Conservation (phyloP, 1,284 basidiomycete genomes). For the Rhodotorula glutinis region DNA sequence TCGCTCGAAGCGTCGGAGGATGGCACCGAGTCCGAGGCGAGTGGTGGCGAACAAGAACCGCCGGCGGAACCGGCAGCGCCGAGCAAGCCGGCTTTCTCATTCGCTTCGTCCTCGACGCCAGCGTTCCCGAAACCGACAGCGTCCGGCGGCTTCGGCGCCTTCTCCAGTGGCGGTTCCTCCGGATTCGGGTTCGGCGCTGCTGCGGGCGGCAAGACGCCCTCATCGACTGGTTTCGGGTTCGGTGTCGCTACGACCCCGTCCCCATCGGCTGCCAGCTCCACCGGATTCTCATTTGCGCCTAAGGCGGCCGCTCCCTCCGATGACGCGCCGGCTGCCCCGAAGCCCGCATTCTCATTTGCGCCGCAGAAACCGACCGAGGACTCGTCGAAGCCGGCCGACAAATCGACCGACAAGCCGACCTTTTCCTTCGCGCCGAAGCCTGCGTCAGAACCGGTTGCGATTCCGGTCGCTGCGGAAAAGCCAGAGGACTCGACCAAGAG, state of each 20-base stretch:
- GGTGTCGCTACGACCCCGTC: neutral
- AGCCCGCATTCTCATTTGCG: neutral
- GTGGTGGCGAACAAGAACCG: neutral
- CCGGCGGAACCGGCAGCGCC: neutral
- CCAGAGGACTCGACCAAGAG: conserved; percentile 29
- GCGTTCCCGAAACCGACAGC: conserved; percentile 14
- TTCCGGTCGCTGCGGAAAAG: neutral
- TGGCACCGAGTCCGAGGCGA: neutral
- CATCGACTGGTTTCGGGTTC: conserved; percentile 1
- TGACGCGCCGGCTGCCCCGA: neutral
- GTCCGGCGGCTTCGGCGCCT: conserved; percentile 24
- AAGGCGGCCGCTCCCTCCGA: neutral
- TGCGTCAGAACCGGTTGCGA: neutral
- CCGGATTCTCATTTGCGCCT: conserved; percentile 10
- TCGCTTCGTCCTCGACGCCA: conserved; percentile 5
- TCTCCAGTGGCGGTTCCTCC: conserved; percentile 7
- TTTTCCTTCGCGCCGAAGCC: conserved; percentile 6
- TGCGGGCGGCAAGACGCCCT: neutral
- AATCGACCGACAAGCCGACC: conserved; percentile 1
- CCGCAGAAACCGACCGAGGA: neutral
- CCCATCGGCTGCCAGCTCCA: neutral
- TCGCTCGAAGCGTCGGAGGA: neutral
- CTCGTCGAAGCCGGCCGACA: neutral
- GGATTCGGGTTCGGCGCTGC: conserved; percentile 11
- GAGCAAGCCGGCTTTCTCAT: conserved; percentile 21